A percentile compares a stretch with the other conserved stretches of the same genome.
phyloP scores from a whole-genome alignment of 2,329 filamentous ascomycete genomes.

The Epichloe festucae region DNA sequence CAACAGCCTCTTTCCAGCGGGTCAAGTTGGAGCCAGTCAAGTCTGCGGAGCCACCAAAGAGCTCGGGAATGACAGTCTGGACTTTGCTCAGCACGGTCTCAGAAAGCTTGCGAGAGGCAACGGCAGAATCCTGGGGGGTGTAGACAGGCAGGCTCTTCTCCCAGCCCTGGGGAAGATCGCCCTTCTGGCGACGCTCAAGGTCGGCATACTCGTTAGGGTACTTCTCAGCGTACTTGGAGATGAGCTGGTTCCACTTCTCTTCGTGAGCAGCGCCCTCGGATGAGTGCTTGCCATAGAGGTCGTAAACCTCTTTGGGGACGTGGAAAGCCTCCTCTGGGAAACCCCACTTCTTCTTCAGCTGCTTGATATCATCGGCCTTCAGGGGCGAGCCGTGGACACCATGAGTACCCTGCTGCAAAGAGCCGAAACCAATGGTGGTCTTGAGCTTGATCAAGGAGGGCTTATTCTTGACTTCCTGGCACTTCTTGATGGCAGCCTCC shows the following conservation, averaged over 20 bases:
- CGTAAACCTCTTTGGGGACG: constrained; percentile 90
- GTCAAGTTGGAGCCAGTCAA: constrained; percentile 98
- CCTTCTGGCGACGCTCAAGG: constrained; percentile 64
- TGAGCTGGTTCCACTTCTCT: constrained; percentile 88
- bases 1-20: constrained; percentile 89
- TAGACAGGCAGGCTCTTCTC: constrained; percentile 87
- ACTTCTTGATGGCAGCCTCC: constrained; percentile 75
- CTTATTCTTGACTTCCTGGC: constrained; percentile 86
- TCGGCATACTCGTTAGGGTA: constrained; percentile 71
- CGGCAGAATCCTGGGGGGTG: constrained; percentile 67
- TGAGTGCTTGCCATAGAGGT: constrained; percentile 74
- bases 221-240: constrained; percentile 72
- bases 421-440: constrained; percentile 96
- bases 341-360: constrained; percentile 89
- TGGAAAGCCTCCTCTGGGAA: constrained; percentile 89
- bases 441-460: constrained; percentile 92
- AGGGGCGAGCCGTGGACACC: constrained; percentile 93
- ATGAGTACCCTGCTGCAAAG: constrained; percentile 81
- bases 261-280: constrained; percentile 79
- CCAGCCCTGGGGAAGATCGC: constrained; percentile 89
- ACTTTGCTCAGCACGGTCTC: constrained; percentile 87
- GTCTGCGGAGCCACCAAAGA: constrained; percentile 92
- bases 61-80: constrained; percentile 70
- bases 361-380: constrained; percentile 86
- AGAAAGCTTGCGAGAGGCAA: constrained; percentile 92